Percentiles rank a stretch among this genome's conserved stretches.
phyloP scores from a whole-genome alignment of 2,329 filamentous ascomycete species.

The Lasiodiplodia hormozganensis region DNA sequence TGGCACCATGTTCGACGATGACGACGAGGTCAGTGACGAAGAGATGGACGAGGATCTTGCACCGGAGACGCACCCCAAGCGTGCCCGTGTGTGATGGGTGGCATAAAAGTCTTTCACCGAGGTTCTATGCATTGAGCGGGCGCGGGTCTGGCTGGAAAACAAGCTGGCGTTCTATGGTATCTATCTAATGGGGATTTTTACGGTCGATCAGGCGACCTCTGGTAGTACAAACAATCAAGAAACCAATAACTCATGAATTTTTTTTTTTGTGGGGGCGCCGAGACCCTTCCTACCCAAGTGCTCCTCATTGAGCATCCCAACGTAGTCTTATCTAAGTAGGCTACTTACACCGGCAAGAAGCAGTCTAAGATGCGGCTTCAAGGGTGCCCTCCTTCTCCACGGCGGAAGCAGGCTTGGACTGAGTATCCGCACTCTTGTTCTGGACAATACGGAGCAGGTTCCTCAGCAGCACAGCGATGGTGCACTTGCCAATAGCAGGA shows the following conservation, averaged over 20 bases:
- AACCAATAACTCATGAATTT: constrained; percentile 8
- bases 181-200: constrained; percentile 16
- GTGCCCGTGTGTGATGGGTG: constrained; percentile 24
- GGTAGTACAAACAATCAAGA: constrained; percentile 20
- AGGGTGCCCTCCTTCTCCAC: constrained; percentile 33
- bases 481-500: constrained; percentile 96
- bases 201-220: constrained; percentile 17
- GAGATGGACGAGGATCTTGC: constrained; percentile 33
- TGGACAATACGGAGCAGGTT: constrained; percentile 73
- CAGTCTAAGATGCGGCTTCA: constrained; percentile 27
- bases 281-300: not conserved
- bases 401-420: constrained; percentile 31
- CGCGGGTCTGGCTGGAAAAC: constrained; percentile 29
- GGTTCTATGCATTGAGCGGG: constrained; percentile 28
- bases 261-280: not conserved
- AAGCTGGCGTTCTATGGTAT: constrained; percentile 30
- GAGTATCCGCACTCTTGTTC: constrained; percentile 44
- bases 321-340: not conserved
- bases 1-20: constrained; percentile 41
- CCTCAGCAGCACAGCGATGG: constrained; percentile 86
- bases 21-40: constrained; percentile 42
- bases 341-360: not conserved
- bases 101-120: constrained; percentile 21
- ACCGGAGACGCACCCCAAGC: constrained; percentile 26
- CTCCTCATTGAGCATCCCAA: not conserved